Conservation (phyloP, 768 basidiomycete genomes). For the Lactarius psammicola region DNA sequence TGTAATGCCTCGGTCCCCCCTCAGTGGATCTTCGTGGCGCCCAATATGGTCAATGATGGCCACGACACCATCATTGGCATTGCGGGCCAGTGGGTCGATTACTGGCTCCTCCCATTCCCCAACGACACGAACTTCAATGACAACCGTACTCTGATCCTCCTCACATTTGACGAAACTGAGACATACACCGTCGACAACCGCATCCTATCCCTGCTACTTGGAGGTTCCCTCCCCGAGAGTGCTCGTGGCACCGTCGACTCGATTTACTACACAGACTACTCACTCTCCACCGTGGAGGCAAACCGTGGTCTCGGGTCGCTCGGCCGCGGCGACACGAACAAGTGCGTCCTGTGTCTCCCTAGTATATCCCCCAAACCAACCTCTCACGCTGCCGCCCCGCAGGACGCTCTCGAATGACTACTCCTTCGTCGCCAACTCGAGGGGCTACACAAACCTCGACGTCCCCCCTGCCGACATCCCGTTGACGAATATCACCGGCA, state of each 20-base stretch:
- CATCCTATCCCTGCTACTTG: conserved; percentile 46
- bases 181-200: conserved; percentile 44
- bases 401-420: conserved; percentile 50
- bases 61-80: conserved; percentile 59
- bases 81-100: conserved; percentile 45
- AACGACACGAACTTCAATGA: conserved; percentile 52
- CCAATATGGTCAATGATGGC: conserved; percentile 57
- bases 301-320: conserved; percentile 64
- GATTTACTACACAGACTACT: conserved; percentile 61
- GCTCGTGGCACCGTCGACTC: conserved; percentile 47
- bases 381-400: not conserved
- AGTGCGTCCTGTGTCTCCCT: conserved; percentile 31
- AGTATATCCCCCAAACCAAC: not conserved
- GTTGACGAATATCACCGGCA: conserved; percentile 44
- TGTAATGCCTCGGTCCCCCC: conserved; percentile 48
- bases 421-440: conserved; percentile 46
- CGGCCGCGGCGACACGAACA: conserved; percentile 56
- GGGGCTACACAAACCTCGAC: conserved; percentile 45
- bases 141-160: conserved; percentile 51
- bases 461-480: conserved; percentile 34
- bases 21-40: conserved; percentile 63
- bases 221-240: conserved; percentile 44
- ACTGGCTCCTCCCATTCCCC: conserved; percentile 54
- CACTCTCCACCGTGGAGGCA: conserved; percentile 52
- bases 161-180: conserved; percentile 64